A percentile compares a stretch with the other conserved stretches of the same genome.
These are phyloP conservation scores for Paragyromitra xinjiangensis DNA, from an alignment of 495 filamentous ascomycete species.

Conservation along the genomic window DNA sequence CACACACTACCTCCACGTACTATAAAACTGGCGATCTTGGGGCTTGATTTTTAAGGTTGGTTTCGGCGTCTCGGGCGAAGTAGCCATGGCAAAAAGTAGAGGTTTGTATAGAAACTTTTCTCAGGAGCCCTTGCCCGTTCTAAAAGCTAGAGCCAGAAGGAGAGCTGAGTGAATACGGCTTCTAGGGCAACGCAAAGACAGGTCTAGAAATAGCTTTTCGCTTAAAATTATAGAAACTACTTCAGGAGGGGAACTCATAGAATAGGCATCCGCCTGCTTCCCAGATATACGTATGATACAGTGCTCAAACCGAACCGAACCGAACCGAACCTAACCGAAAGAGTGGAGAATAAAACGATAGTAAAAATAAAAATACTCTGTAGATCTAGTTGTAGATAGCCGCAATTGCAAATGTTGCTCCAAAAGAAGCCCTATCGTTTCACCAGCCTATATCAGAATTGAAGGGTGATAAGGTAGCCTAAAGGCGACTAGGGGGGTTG, in stretches of 20 bases:
- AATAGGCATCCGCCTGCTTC: not conserved
- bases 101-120: no score
- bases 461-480: not conserved
- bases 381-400: conserved; percentile 40
- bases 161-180: no score
- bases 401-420: conserved; percentile 38
- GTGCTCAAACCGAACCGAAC: not conserved
- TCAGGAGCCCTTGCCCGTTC: no score
- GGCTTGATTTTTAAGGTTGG: no score
- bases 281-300: conserved; percentile 2
- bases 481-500: not conserved
- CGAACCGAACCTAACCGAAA: not conserved
- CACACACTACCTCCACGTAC: no score
- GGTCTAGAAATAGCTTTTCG: not conserved
- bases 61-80: no score
- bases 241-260: not conserved
- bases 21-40: no score
- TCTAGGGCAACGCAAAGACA: no score
- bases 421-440: conserved; percentile 43
- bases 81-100: no score
- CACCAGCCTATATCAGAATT: not conserved
- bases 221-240: not conserved
- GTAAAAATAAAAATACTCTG: not conserved
- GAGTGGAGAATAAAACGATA: not conserved
- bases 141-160: no score